Evolutionary conservation across 1,284 basidiomycete genomes (phyloP).

Genomic region (Ceratobasidium sp.): DNA sequence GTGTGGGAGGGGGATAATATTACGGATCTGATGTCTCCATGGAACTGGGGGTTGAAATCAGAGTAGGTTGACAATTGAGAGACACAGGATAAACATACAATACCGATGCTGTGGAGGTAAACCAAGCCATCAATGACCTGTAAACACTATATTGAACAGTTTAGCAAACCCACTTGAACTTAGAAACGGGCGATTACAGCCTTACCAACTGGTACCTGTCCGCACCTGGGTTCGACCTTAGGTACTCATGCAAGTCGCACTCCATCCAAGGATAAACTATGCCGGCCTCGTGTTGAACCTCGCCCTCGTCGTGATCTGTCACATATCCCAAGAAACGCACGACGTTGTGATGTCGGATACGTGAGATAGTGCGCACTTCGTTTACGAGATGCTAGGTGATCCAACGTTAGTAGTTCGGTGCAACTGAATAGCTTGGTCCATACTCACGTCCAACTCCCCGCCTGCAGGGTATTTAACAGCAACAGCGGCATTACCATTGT

Average conservation of each 20-base stretch:
- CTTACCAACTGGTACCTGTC: constrained; percentile 17
- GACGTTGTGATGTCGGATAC: constrained; percentile 16
- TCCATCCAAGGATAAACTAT: constrained; percentile 32
- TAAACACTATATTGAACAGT: constrained; percentile 10
- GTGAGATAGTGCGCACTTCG: constrained; percentile 9
- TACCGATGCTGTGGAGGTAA: constrained; percentile 17
- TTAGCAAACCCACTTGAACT: not conserved
- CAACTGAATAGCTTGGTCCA: not conserved
- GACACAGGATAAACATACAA: constrained; percentile 2
- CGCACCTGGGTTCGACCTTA: not conserved
- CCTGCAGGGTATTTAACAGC: not conserved
- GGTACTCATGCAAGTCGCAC: constrained; percentile 7
- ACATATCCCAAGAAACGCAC: constrained; percentile 22
- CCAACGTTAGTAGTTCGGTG: not conserved
- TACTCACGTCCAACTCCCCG: constrained; percentile 11
- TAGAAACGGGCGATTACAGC: not conserved
- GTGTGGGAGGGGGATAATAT: not conserved
- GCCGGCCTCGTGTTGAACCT: not conserved
- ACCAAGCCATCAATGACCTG: constrained; percentile 6
- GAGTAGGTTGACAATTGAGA: not conserved
- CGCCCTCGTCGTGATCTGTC: not conserved
- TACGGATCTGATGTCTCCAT: constrained; percentile 31
- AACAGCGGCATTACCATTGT: not conserved
- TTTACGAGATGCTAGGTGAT: not conserved
- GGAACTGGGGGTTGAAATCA: not conserved